Conservation (phyloP, 306 rosid species). For the Dalbergia cochinchinensis region DNA sequence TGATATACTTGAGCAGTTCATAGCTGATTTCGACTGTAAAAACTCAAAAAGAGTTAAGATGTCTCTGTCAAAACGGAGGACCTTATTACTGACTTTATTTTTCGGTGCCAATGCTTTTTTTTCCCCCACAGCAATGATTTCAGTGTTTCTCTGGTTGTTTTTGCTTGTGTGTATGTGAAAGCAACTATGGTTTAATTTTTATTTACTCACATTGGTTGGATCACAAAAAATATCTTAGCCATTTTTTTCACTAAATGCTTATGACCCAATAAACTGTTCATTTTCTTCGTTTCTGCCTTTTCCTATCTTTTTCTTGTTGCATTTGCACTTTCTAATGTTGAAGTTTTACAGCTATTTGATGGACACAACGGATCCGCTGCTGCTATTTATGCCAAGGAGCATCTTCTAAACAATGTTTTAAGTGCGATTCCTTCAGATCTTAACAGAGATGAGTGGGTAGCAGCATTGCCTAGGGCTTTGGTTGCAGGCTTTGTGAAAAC, state of each 20-base stretch:
- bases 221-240: slow-evolving; percentile 5
- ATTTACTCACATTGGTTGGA: slow-evolving; percentile 24
- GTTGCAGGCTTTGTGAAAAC: slow-evolving; percentile 99
- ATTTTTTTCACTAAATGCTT: slow-evolving; percentile 9
- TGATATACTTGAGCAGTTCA: neutral
- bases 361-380: slow-evolving; percentile 99
- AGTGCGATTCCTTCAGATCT: slow-evolving; percentile 89
- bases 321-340: slow-evolving; percentile 49
- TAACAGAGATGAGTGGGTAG: slow-evolving; percentile 94
- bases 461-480: slow-evolving; percentile 97
- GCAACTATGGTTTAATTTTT: slow-evolving; percentile 13
- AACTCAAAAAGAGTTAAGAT: neutral
- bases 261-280: neutral
- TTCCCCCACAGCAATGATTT: neutral
- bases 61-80: neutral
- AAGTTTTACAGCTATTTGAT: slow-evolving; percentile 86
- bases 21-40: neutral
- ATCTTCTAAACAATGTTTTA: slow-evolving; percentile 81
- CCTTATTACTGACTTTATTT: neutral
- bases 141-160: slow-evolving; percentile 16
- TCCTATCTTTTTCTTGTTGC: slow-evolving; percentile 3
- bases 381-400: slow-evolving; percentile 93
- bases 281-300: slow-evolving; percentile 18
- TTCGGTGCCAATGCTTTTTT: neutral
- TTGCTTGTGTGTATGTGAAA: neutral